Evolutionary conservation across 1,284 basidiomycete genomes (phyloP).

Genomic region (Serendipita sp.): DNA sequence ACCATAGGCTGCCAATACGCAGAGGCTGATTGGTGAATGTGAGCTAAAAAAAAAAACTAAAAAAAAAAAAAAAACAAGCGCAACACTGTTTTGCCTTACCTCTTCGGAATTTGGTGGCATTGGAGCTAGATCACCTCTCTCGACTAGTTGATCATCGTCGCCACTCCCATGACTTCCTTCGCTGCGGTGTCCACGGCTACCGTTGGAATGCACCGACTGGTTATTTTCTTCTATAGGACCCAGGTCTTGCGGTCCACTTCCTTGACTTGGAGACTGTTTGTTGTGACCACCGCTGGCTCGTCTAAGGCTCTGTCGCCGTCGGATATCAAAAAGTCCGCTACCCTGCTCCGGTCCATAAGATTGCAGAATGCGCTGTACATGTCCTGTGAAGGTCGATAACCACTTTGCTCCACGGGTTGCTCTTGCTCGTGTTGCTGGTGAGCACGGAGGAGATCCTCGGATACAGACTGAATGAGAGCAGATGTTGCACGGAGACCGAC

Average conservation of each 20-base stretch:
- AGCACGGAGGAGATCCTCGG: not conserved
- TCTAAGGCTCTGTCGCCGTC: not conserved
- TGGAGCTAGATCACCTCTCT: not conserved
- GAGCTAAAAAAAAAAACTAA: not conserved
- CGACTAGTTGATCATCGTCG: not conserved
- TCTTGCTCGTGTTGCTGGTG: not conserved
- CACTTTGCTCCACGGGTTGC: no score
- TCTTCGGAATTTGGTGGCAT: not conserved
- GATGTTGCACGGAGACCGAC: not conserved
- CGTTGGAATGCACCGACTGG: not conserved
- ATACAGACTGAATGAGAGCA: not conserved
- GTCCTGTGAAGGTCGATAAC: not conserved
- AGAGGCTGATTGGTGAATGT: conserved; percentile 42
- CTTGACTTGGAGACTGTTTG: not conserved
- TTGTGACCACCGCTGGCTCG: not conserved
- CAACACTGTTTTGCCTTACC: not conserved
- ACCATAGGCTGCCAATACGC: conserved; percentile 72
- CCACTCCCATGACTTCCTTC: not conserved
- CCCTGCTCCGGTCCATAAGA: not conserved
- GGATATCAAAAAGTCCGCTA: not conserved
- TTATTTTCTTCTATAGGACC: not conserved
- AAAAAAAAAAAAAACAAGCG: no score
- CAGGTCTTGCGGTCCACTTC: not conserved
- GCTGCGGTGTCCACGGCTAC: not conserved
- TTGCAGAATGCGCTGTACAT: not conserved